Evolutionary conservation across 1,284 basidiomycete species (phyloP), one percentile per base, ranked within the genome.

Genomic region (Caloboletus firmus): DNA sequence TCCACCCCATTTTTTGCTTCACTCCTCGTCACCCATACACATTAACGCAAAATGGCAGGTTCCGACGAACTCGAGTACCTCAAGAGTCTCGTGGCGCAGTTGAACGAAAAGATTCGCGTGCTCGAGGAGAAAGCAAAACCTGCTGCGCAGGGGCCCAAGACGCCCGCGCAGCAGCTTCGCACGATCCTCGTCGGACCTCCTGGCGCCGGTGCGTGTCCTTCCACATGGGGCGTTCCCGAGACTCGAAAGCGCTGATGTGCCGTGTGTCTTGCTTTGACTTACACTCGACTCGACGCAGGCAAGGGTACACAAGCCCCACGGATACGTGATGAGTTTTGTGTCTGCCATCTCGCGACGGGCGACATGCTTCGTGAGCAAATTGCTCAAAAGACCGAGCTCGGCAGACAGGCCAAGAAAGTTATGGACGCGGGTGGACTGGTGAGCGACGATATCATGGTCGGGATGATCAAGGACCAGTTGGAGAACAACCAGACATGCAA

Each of bases 331-430:
- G 84, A 92, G 71, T 99, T 91, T 81, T 94, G 93, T 71, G 86
- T 99, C 50, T 99, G 96, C 80, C 96, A 99, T 77, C 81, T 99
- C 62, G 95, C 96, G 31, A 99, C 96, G 30, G 96, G 96, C 36
- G 96, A 99, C 79, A 97, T 99, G 93, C 81, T 99, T 55, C 91
- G 96, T 46, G 93, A 95, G 61, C 95, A 99, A 74, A 95, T 99
- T 55, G 67, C 84, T 42, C 77, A 88, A 71, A 90, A 96, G 77
- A 98, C 96, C 6, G 77, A 84, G 39, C 83, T 99, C 46, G 96
- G 96, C 59, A 78, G 90, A 53, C 84, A 92, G 67, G 96, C 96
- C 34, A 98, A 99, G 83, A 95, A 95, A 76, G 90, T 98, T 73
- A 98, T 99, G 93, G 95, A 98, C 72, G 82, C 85, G 32, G 95